Base-by-base conservation (phyloP, 2,329 filamentous ascomycete species). In the Neoscytalidium dimidiatum region DNA sequence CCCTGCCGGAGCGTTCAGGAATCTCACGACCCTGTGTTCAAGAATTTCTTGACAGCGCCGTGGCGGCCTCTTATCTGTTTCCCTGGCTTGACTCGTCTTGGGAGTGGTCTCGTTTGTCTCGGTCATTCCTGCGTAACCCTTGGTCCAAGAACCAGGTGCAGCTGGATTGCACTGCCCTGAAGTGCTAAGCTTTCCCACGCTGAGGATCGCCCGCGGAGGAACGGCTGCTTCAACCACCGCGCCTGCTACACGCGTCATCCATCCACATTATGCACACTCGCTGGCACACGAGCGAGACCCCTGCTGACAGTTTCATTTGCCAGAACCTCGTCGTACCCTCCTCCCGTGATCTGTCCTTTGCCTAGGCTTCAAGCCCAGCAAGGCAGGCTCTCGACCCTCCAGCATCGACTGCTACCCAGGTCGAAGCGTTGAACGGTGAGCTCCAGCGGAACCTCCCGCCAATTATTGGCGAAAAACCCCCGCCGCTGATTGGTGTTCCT, bases 401-500 rank as follows among this genome's bases (percentile, higher is more conserved):
- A 49, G 62, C 62, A 64, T 64, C 62, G 61, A 64, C 62, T 64
- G 62, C 51, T 64, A 29, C 28, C 23, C 41, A 44, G 61, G 61
- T 63, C 48, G 46, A 56, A 64, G 51, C 38, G 49, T 64, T 48
- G 21, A 56, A 64, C 29, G 62, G 62, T 48, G 28, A 38, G 62
- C 7, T 41, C n/a, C 28, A 11, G 26, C 28, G n/a, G 28, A 13
- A 21, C 13, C 19, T 57, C 35, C 31, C 38, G 28, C 17, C 26
- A 26, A 60, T 5, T 57, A 60, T 60, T 60, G 38, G 9, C n/a
- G n/a, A 33, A 48, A 57, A 56, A 23, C 51, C 4, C 11, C 29
- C 64, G 46, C 29, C 53, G 66, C 70, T 71, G 73, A 62, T 51
- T 63, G 57, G 48, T 57, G 65, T 69, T 69, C 71, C 72, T 73